phyloP scores from a whole-genome alignment of 805 yeast genomes.

The Barnettozyma vustinii region DNA sequence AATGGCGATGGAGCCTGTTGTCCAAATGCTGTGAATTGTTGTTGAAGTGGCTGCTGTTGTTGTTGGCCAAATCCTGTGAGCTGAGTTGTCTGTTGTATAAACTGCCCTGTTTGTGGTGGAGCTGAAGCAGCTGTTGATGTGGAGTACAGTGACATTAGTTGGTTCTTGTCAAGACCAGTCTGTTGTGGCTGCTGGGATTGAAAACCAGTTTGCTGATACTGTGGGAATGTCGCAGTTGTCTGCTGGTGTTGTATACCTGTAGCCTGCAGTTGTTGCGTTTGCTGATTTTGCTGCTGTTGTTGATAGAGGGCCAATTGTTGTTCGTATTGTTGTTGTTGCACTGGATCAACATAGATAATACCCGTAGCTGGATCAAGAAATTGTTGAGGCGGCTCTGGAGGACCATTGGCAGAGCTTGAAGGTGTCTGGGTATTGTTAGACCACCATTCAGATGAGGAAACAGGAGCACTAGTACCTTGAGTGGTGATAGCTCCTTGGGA shows the following conservation, averaged over 20 bases:
- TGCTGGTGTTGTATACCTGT: neutral
- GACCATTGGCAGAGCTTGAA: constrained; percentile 21
- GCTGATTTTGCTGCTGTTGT: constrained; percentile 7
- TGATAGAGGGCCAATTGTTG: constrained; percentile 21
- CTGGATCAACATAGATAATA: constrained; percentile 59
- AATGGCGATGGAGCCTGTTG: neutral
- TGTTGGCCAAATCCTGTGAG: neutral
- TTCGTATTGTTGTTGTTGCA: constrained; percentile 42
- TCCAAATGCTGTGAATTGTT: neutral
- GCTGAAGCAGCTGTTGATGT: constrained; percentile 27
- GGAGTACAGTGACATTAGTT: constrained; percentile 27
- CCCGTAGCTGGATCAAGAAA: constrained; percentile 72
- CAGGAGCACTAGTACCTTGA: constrained; percentile 3
- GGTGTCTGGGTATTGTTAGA: constrained; percentile 1
- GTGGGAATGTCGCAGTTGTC: constrained; percentile 1
- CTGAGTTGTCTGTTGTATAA: constrained; percentile 5
- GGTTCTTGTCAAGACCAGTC: constrained; percentile 18
- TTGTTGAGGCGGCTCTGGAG: constrained; percentile 50
- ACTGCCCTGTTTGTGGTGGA: constrained; percentile 29
- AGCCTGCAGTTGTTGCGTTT: neutral
- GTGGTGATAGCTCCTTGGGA: constrained; percentile 4
- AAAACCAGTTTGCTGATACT: constrained; percentile 4
- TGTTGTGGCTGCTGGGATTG: constrained; percentile 5
- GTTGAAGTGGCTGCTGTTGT: constrained; percentile 4
- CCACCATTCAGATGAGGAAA: constrained; percentile 24